Evolutionary conservation across 768 basidiomycete species (phyloP), one percentile per base, ranked within the genome.

Genomic region (Boletus barrowsii): DNA sequence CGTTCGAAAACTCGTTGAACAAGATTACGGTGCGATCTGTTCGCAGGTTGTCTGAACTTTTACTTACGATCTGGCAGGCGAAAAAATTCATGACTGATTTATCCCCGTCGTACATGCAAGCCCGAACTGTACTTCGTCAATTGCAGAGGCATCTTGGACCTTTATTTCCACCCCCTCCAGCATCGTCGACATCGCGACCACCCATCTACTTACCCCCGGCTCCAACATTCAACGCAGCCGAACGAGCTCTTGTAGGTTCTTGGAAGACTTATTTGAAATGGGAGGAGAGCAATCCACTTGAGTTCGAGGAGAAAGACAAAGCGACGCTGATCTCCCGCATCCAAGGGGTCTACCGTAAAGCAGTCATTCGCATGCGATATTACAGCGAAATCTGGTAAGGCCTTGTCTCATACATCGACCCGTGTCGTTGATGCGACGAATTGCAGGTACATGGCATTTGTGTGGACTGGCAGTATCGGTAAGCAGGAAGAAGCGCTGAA

Each of bases 221-320:
- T 10, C 89, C 93, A 5, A 87, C 81, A 22, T 92, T 93, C 71
- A 83, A 83, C 26, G 72, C 80, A 2, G 75, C 79, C 1, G 93
- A 97, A 64, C 79, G 89, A 42, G 79, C 79, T 15, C 79, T 88
- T 29, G 83, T 93, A n/a, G 83, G 85, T 22, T 82, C 83, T 24
- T 99, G 97, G 97, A 91, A 92, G 64, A 76, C 81, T 1, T 98
- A 98, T 68, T 73, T 98, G 36, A 93, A 93, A 62, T 98, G 90
- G 90, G 96, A 99, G 71, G 92, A 96, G 69, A 80, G 80, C 60
- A 98, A 99, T 66, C 96, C 94, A 1, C 80, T 98, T 49, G 92
- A 93, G 70, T 83, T 98, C 39, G 93, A 95, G 58, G 89, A 90
- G 48, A 87, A 84, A 64, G 93, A 96, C 61, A 79, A 81, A 56